Conservation (phyloP, 139 green algal genomes). For the Parachlorella kessleri region DNA sequence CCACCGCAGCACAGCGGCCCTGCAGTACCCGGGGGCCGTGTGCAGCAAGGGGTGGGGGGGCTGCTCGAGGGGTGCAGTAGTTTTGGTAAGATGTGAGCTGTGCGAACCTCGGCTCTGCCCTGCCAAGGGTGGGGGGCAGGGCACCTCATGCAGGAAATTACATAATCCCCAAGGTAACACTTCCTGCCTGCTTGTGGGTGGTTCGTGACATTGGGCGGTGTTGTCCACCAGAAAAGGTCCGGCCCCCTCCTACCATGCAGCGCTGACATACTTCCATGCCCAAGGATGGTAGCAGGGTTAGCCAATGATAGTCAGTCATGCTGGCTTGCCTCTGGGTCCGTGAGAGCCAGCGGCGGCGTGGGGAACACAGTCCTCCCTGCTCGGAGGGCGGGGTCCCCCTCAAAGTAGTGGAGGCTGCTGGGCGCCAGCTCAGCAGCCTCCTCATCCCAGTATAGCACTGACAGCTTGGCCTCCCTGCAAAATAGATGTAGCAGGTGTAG, state of each 20-base stretch:
- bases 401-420: slow-evolving; percentile 86
- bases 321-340: slow-evolving; percentile 55
- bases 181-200: background rate
- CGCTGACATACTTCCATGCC: too few relatives aligned
- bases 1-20: slow-evolving; percentile 82
- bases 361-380: slow-evolving; percentile 47
- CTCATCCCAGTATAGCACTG: slow-evolving; percentile 86
- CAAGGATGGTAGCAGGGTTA: background rate
- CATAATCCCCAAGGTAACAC: background rate
- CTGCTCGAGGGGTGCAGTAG: too few relatives aligned
- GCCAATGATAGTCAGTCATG: background rate
- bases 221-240: background rate
- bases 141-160: too few relatives aligned
- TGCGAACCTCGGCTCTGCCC: too few relatives aligned
- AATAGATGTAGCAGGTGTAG: too few relatives aligned
- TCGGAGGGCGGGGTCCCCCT: slow-evolving; percentile 59
- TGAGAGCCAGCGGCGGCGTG: slow-evolving; percentile 54
- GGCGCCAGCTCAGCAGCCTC: slow-evolving; percentile 44
- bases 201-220: background rate
- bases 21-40: too few relatives aligned
- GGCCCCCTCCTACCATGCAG: background rate
- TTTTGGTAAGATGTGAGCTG: too few relatives aligned
- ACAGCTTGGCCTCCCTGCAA: slow-evolving; percentile 92
- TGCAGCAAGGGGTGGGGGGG: too few relatives aligned
- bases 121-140: too few relatives aligned